Percentiles rank a stretch among this genome's conserved stretches.
Evolutionary conservation across 2,329 filamentous ascomycete species (phyloP).

Genomic region (Cyanodermella asteris): DNA sequence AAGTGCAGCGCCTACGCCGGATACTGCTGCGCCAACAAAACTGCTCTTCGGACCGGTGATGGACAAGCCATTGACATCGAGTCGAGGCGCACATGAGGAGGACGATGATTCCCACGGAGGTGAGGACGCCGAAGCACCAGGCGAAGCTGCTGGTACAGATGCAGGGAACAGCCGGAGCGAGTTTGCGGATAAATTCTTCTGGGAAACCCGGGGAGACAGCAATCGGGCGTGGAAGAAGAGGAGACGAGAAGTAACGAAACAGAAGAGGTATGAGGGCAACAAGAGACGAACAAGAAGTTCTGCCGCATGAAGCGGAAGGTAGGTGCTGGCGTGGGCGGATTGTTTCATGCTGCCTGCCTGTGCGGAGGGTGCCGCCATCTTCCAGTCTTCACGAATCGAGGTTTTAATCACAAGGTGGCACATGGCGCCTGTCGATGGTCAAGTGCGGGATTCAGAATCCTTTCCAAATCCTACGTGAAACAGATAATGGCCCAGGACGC

Average conservation of each 20-base stretch:
- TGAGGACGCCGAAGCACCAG: slow-evolving; percentile 5
- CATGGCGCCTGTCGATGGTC: too few relatives aligned
- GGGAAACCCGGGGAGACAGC: slow-evolving; percentile 27
- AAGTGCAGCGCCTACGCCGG: slow-evolving; percentile 83
- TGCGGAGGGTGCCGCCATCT: too few relatives aligned
- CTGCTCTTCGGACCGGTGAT: slow-evolving; percentile 22
- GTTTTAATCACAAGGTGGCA: too few relatives aligned
- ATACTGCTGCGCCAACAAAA: slow-evolving; percentile 62
- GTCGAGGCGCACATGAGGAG: slow-evolving; percentile 8
- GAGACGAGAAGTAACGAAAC: slow-evolving; percentile 36
- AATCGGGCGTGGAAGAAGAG: slow-evolving; percentile 31
- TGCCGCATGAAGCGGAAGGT: too few relatives aligned
- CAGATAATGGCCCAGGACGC: too few relatives aligned
- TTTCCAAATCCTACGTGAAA: too few relatives aligned
- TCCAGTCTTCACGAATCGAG: too few relatives aligned
- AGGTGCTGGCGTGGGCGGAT: too few relatives aligned
- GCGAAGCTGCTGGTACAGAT: slow-evolving; percentile 2
- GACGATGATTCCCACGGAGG: slow-evolving; percentile 8
- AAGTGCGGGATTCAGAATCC: too few relatives aligned
- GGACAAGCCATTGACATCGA: slow-evolving; percentile 14
- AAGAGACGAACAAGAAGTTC: slow-evolving; percentile 21
- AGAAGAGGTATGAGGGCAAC: slow-evolving; percentile 37
- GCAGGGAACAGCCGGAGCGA: slow-evolving; percentile 26
- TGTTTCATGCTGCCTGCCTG: too few relatives aligned
- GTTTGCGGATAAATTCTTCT: slow-evolving; percentile 42